Base-by-base conservation (phyloP, 208 protist species). In the Trypanosoma rangeli region DNA sequence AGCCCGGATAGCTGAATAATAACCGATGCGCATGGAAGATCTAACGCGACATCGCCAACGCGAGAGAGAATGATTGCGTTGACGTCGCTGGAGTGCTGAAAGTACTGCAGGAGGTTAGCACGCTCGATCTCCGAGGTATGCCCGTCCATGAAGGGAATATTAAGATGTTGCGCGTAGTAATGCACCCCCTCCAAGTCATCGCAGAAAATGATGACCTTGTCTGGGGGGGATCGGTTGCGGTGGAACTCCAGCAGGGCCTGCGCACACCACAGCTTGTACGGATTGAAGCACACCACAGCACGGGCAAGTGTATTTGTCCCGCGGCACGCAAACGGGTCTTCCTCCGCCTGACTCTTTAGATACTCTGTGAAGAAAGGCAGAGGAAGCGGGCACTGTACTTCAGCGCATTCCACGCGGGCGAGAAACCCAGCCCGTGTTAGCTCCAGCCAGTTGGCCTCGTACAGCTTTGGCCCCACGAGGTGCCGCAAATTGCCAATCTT, bases 381-480 rank as follows among this genome's bases (percentile, higher is more conserved):
- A 8, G 93, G 97, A 95, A 99, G 96, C 20, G 91, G 90, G 76
- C 98, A 99, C 87, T 97, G 98, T 59, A 99, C 94, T 80, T 99
- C 97, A 2, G 93, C 87, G 74, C 99, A 99, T 84, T 98, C 89
- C 13, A 99, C 98, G 16, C 85, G 83, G 0, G 99, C 99, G 48
- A 99, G 90, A 75, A 98, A 98, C 24, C 98, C 98, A 35, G 84
- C 83, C 42, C 78, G 69, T 24, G 96, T 94, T 22, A 99, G 84
- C 68, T 99, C 97, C 4, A 99, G 89, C 99, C 99, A 99, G 79
- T 99, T 99, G 1, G 98, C 99, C 72, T 99, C 98, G 79, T 99
- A 99, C 64, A 99, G 81, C 76, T 99, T 99, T 26, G 99, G 99
- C 0, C 99, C 99, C 53, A 99, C 98, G n/a, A 99, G 86, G 78